Percentiles rank a stretch among this genome's conserved stretches.
These are phyloP conservation scores for Taphrina deformans DNA, from an alignment of 1,139 yeast species.

Conservation along the genomic window DNA sequence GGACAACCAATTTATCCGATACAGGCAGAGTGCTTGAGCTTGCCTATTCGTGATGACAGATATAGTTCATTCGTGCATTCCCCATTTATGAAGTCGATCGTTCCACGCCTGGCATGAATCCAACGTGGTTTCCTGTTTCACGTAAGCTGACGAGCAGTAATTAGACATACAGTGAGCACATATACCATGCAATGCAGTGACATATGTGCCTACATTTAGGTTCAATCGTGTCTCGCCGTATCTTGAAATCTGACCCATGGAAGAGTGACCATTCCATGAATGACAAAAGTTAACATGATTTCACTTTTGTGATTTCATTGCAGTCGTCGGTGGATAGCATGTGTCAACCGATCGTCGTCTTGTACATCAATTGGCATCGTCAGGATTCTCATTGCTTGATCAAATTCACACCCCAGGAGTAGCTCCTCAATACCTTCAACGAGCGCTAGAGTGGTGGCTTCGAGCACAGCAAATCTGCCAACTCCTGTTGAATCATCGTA, in stretches of 20 bases:
- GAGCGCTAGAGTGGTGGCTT: constrained; percentile 31
- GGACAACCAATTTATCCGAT: not conserved
- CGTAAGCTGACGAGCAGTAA: not conserved
- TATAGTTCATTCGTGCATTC: not conserved
- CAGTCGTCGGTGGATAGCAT: constrained; percentile 7
- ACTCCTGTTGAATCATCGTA: constrained; percentile 16
- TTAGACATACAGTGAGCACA: not conserved
- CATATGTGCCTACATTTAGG: too few species aligned
- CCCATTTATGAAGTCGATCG: not conserved
- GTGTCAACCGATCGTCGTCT: constrained; percentile 38
- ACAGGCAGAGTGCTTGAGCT: not conserved
- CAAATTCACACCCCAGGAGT: constrained; percentile 38
- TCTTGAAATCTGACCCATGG: too few species aligned
- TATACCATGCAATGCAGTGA: too few species aligned
- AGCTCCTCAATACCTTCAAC: constrained; percentile 20
- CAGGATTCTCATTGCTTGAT: constrained; percentile 38
- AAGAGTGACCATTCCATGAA: too few species aligned
- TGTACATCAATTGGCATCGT: constrained; percentile 36
- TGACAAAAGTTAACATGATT: too few species aligned
- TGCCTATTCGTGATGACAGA: not conserved
- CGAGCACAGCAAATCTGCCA: constrained; percentile 24
- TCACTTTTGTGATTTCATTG: too few species aligned
- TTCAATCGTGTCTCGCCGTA: not conserved
- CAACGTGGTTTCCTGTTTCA: not conserved
- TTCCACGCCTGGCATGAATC: not conserved